Conservation (phyloP, 148 eudicot species). For the Rhododendron simsii region DNA sequence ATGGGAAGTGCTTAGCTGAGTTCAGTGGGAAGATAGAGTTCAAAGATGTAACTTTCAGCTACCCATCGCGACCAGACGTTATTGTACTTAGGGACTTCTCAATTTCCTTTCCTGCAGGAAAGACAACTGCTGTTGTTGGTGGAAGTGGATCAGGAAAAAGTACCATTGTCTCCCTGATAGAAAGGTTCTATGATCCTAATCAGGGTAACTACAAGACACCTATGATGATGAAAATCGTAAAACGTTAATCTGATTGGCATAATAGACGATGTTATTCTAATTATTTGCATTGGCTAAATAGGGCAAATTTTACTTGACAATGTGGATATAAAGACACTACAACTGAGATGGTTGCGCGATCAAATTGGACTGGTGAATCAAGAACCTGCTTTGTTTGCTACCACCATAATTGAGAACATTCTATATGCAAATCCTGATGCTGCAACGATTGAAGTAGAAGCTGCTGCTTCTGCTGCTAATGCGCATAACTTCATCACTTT, state of each 20-base stretch:
- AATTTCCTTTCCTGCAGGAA: slow-evolving; percentile 94
- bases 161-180: slow-evolving; percentile 92
- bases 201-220: slow-evolving; percentile 42
- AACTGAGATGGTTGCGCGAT: slow-evolving; percentile 78
- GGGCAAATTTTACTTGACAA: slow-evolving; percentile 85
- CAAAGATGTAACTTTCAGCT: slow-evolving; percentile 82
- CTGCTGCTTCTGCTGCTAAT: slow-evolving; percentile 90
- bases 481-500: slow-evolving; percentile 88
- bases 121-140: slow-evolving; percentile 94
- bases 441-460: slow-evolving; percentile 81
- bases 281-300: slow-evolving; percentile 14
- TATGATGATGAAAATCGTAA: neutral
- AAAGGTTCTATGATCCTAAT: slow-evolving; percentile 95
- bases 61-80: slow-evolving; percentile 96
- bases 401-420: slow-evolving; percentile 93
- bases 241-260: neutral
- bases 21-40: slow-evolving; percentile 84
- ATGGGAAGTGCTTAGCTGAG: slow-evolving; percentile 68
- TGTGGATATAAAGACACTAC: slow-evolving; percentile 81
- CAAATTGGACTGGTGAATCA: slow-evolving; percentile 97
- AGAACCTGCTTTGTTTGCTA: slow-evolving; percentile 98
- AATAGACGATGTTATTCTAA: neutral
- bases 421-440: slow-evolving; percentile 90
- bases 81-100: slow-evolving; percentile 82
- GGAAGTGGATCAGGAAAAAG: slow-evolving; percentile 99